Percentiles rank a stretch among this genome's conserved stretches.
Evolutionary conservation across 2,329 filamentous ascomycete genomes (phyloP).

Genomic region (Hymenoscyphus albidus): DNA sequence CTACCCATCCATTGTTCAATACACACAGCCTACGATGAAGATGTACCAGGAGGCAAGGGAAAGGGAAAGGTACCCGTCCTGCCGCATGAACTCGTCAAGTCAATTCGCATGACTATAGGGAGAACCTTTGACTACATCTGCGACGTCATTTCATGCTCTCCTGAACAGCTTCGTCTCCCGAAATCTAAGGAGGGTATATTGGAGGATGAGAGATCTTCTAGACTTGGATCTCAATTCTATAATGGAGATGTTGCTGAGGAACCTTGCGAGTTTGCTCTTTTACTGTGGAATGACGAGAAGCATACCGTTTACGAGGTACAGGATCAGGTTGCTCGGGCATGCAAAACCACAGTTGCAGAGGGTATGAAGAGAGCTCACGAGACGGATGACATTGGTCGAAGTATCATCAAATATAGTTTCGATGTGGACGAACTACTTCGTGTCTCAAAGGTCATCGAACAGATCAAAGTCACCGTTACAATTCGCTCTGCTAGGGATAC

Average conservation of each 20-base stretch:
- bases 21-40: conserved; percentile 63
- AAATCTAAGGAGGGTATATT: conserved; percentile 80
- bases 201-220: conserved; percentile 75
- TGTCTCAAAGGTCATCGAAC: conserved; percentile 83
- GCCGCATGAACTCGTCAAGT: conserved; percentile 70
- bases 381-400: conserved; percentile 83
- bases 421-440: conserved; percentile 69
- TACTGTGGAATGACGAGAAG: conserved; percentile 98
- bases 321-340: conserved; percentile 86
- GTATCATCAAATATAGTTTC: conserved; percentile 71
- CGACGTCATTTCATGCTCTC: conserved; percentile 96
- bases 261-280: conserved; percentile 73
- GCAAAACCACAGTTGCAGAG: conserved; percentile 65
- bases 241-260: conserved; percentile 57
- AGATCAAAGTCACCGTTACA: conserved; percentile 94
- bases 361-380: conserved; percentile 77
- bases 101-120: conserved; percentile 81
- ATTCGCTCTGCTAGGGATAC: conserved; percentile 91
- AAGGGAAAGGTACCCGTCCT: conserved; percentile 60
- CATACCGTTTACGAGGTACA: conserved; percentile 90
- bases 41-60: conserved; percentile 46
- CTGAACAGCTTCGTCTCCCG: conserved; percentile 82
- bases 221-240: conserved; percentile 74
- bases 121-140: conserved; percentile 90
- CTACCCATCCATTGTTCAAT: conserved; percentile 87